Conservation (phyloP, 495 filamentous ascomycete species). For the Oidiodendron maius region DNA sequence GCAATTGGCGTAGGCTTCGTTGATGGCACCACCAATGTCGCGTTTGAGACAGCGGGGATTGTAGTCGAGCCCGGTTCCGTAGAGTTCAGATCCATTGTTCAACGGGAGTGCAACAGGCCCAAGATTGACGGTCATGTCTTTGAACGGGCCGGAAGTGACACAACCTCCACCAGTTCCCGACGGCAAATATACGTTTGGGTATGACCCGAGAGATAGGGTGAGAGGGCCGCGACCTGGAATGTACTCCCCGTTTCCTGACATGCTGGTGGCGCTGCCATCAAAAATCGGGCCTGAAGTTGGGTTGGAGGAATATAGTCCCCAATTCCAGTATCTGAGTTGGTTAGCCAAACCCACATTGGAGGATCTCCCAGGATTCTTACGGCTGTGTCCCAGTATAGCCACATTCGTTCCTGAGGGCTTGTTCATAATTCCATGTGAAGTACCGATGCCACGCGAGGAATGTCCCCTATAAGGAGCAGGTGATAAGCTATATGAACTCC, state of each 20-base stretch:
- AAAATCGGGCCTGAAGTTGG: slow-evolving; percentile 57
- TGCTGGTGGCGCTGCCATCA: slow-evolving; percentile 54
- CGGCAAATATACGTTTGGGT: slow-evolving; percentile 11
- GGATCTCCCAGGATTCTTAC: slow-evolving; percentile 1
- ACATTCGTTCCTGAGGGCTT: slow-evolving; percentile 64
- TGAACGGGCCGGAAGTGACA: slow-evolving; percentile 55
- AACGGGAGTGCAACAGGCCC: slow-evolving; percentile 37
- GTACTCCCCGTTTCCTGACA: slow-evolving; percentile 56
- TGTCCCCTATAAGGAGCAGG: slow-evolving; percentile 36
- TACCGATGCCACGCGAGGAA: slow-evolving; percentile 73
- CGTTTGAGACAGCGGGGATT: slow-evolving; percentile 67
- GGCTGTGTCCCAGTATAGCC: slow-evolving; percentile 52
- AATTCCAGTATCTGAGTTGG: slow-evolving; percentile 36
- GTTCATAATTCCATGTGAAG: slow-evolving; percentile 59
- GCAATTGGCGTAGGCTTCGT: slow-evolving; percentile 8
- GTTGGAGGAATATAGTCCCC: slow-evolving; percentile 42
- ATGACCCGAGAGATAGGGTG: slow-evolving; percentile 18
- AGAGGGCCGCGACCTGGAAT: slow-evolving; percentile 27
- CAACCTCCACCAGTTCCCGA: slow-evolving; percentile 61
- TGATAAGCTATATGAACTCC: slow-evolving; percentile 23
- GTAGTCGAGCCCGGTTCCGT: slow-evolving; percentile 17
- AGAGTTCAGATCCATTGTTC: slow-evolving; percentile 7
- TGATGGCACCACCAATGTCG: slow-evolving; percentile 45
- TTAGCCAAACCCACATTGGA: not conserved
- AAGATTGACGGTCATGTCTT: slow-evolving; percentile 40